Evolutionary conservation across 495 filamentous ascomycete species (phyloP).

Genomic region (Cercophora sp.): DNA sequence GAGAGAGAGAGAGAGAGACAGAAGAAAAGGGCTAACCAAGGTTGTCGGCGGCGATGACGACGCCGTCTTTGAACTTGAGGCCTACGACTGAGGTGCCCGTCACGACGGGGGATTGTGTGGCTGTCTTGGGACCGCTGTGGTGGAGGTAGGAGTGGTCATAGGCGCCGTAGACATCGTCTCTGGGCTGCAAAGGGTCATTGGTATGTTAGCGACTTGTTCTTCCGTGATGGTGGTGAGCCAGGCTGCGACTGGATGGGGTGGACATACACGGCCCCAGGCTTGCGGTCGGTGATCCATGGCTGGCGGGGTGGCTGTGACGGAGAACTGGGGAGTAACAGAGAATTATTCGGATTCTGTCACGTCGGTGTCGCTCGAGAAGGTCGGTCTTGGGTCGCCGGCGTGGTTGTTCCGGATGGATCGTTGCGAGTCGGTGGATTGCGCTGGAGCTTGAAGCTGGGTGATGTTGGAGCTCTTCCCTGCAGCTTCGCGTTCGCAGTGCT

Average conservation of each 20-base stretch:
- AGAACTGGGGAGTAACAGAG: background rate
- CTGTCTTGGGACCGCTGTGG: conserved; percentile 62
- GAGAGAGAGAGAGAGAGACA: background rate
- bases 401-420: background rate
- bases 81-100: conserved; percentile 94
- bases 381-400: background rate
- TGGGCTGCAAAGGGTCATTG: conserved; percentile 55
- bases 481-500: conserved; percentile 40
- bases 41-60: conserved; percentile 95
- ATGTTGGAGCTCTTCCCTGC: conserved; percentile 26
- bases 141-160: conserved; percentile 86
- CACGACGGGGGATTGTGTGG: conserved; percentile 87
- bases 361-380: background rate
- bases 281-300: conserved; percentile 92
- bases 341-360: background rate
- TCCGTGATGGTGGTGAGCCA: background rate
- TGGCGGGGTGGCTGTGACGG: background rate
- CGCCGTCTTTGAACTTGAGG: conserved; percentile 91
- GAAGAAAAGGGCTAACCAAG: conserved; percentile 56
- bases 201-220: conserved; percentile 3
- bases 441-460: conserved; percentile 19
- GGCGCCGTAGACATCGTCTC: conserved; percentile 91
- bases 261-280: conserved; percentile 88
- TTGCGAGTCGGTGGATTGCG: conserved; percentile 12
- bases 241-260: conserved; percentile 6